These are phyloP conservation scores for Quillaja saponaria DNA, from an alignment of 306 rosid genomes.

Conservation along the genomic window DNA sequence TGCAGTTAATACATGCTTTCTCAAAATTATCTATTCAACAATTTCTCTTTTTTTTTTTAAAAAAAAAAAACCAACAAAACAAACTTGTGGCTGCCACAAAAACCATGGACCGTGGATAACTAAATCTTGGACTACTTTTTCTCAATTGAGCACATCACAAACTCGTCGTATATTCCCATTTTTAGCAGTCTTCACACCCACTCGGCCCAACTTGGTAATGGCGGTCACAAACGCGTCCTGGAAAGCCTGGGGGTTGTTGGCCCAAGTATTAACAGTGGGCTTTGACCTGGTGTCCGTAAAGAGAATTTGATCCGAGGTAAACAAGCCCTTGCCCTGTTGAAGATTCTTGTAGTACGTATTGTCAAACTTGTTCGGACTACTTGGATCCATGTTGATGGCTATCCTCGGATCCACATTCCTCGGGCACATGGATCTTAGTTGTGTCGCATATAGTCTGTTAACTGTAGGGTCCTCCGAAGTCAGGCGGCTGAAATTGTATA, in stretches of 20 bases:
- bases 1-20: too few relatives aligned
- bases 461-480: constrained; percentile 55
- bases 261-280: constrained; percentile 53
- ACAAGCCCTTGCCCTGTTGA: constrained; percentile 54
- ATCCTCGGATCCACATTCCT: constrained; percentile 57
- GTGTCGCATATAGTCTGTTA: constrained; percentile 35
- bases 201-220: constrained; percentile 74
- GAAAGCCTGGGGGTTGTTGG: constrained; percentile 39
- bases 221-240: constrained; percentile 54
- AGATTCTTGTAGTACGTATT: constrained; percentile 64
- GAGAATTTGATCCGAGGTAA: constrained; percentile 70
- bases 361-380: constrained; percentile 60
- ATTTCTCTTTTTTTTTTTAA: too few relatives aligned
- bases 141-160: constrained; percentile 52
- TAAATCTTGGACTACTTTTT: too few relatives aligned
- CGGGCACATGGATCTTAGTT: constrained; percentile 59
- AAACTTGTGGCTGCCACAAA: too few relatives aligned
- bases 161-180: constrained; percentile 68
- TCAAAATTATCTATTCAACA: too few relatives aligned
- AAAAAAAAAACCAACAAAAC: too few relatives aligned
- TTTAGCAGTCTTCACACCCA: constrained; percentile 56
- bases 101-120: too few relatives aligned
- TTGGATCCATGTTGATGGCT: constrained; percentile 84
- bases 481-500: constrained; percentile 45
- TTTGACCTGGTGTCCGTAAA: constrained; percentile 55